Base-by-base conservation (phyloP, 441 rosid genomes). In the Pelargonium cotyledonis region DNA sequence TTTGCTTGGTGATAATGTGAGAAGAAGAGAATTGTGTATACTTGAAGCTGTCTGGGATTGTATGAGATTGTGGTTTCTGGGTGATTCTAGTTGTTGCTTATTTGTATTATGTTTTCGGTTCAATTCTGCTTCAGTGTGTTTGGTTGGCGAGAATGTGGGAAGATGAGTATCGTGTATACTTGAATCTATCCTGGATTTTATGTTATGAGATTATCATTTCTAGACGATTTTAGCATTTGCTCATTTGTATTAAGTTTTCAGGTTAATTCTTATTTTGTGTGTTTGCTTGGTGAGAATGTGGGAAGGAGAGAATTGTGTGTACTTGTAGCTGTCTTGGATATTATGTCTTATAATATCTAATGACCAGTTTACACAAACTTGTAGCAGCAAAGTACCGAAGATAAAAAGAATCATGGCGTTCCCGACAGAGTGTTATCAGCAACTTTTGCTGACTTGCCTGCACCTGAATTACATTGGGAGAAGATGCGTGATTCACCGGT, bases 371-470 rank as follows among this genome's bases (percentile, higher is more conserved):
- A 15, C 11, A 9, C 12, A 21, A 55, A 51, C 66, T 72, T 70
- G 68, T 70, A 85, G 94, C 90, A 55, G 69, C 73, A 67, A 68
- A 57, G 69, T 72, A 18, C 41, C 41, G 70, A 80, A 69, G 71
- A 21, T 5, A 71, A 44, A 53, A 53, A 65, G 67, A 77, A 71
- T 5, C 79, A 65, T 62, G 77, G 31, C 71, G 67, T 43, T 71
- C 68, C 73, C 5, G 89, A 76, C 65, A 83, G 98, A 80, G 76
- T 84, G 63, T 82, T 95, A 61, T 85, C 99, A 35, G 97, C 92
- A 18, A 92, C 98, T 38, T 95, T 86, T 83, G 91, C 95, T 70
- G 98, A 95, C 85, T 83, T 92, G 73, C 86, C 87, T 63, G 97
- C 85, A 55, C 90, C 97, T 8, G 79, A 85, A 65, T 76, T 95